Base-by-base conservation (phyloP, 2,329 filamentous ascomycete genomes). In the Graphiopsis chlorocephala region DNA sequence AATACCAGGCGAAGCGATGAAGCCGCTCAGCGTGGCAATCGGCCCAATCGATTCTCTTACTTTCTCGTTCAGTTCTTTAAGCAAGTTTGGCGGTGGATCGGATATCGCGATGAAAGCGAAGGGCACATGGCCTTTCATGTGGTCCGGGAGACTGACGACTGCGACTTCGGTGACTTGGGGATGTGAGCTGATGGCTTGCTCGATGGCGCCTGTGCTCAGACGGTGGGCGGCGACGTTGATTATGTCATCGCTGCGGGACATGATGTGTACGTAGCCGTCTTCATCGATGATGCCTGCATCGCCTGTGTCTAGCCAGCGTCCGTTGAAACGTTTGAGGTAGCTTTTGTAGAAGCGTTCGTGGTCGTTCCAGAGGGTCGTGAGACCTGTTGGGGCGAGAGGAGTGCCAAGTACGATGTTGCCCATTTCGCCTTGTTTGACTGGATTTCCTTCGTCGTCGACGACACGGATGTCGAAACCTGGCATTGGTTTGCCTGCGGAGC, bases 171-270 rank as follows among this genome's bases (percentile, higher is more conserved):
- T 90, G 61, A 97, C 87, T 3, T 82, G 81, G 0, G 90, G 88
- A 74, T 97, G 92, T 0, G 88, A 88, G 14, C 92, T 89, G 66
- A 97, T 90, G 61, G 91, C 93, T 81, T 97, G 92, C 78, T 97
- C 93, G 75, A 97, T 95, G 35, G 90, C 86, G 58, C 92, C 92
- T 12, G 93, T 97, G 68, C 90, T 94, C 67, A 97, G 88, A 15
- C 93, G 86, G 79, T 97, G 93, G 5, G 93, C 93, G 47, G 93
- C 93, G n/a, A 97, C 93, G 74, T 97, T 97, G 74, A 97, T 93
- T 66, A 97, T 90, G 76, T 97, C 93, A 79, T 97, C 93, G 33
- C 83, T 84, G 61, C 86, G 77, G 3, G 83, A 82, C 84, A 89
- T 88, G 70, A 89, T 82, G 70, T 87, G 84, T 33, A 88, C 81